These are phyloP conservation scores for Pseudocercospora macadamiae DNA, from an alignment of 2,329 filamentous ascomycete species.

Conservation along the genomic window DNA sequence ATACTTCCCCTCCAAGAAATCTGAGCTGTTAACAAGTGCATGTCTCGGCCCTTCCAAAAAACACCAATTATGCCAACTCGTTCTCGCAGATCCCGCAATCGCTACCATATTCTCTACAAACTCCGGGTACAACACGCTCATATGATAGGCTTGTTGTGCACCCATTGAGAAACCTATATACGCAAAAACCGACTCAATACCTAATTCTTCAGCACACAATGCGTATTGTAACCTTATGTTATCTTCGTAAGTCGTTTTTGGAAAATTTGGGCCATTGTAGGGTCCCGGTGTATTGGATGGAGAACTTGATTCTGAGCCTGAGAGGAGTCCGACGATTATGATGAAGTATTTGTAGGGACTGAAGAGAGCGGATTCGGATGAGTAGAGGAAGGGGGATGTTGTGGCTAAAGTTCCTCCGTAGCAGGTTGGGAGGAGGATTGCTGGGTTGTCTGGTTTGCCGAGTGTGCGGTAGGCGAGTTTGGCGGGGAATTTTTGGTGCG, in stretches of 20 bases:
- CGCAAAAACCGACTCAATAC: constrained; percentile 48
- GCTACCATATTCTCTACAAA: background rate
- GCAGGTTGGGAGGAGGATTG: constrained; percentile 58
- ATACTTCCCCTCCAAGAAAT: constrained; percentile 45
- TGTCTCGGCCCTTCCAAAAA: constrained; percentile 59
- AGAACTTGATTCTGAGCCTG: constrained; percentile 58
- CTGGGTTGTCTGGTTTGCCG: constrained; percentile 44
- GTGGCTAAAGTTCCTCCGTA: constrained; percentile 56
- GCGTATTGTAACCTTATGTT: constrained; percentile 56
- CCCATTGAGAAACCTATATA: constrained; percentile 63
- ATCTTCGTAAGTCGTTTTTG: constrained; percentile 52
- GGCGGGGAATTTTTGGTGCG: background rate
- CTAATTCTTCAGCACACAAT: constrained; percentile 46
- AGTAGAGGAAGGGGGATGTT: constrained; percentile 52
- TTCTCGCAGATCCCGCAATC: constrained; percentile 41
- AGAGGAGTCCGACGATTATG: constrained; percentile 56
- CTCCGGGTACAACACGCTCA: constrained; percentile 53
- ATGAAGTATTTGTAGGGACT: constrained; percentile 48
- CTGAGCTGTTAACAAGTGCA: constrained; percentile 49
- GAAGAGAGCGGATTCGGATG: constrained; percentile 49
- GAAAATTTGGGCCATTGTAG: constrained; percentile 44
- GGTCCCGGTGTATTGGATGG: constrained; percentile 52
- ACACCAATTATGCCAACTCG: constrained; percentile 56
- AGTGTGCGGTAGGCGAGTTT: constrained; percentile 48
- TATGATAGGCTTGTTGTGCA: constrained; percentile 58